phyloP scores from a whole-genome alignment of 495 filamentous ascomycete species.

The Aspergillus cristatus region DNA sequence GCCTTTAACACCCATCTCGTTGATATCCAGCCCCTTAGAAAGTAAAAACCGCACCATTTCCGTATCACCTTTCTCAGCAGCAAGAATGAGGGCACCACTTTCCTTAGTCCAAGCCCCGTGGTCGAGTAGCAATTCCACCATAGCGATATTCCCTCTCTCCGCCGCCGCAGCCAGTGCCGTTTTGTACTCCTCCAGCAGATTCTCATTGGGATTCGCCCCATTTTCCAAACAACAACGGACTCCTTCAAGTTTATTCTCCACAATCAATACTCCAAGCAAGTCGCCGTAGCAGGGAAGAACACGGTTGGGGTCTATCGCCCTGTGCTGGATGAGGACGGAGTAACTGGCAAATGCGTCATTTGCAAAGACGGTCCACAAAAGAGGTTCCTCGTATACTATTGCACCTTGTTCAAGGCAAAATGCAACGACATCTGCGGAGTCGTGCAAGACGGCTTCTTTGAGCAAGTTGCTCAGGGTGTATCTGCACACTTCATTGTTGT shows the following conservation, averaged over 20 bases:
- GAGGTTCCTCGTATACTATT: no score
- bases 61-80: not conserved
- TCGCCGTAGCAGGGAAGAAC: constrained; percentile 1
- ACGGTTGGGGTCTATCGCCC: not conserved
- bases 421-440: no score
- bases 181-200: constrained; percentile 1
- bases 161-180: constrained; percentile 2
- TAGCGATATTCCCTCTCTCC: not conserved
- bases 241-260: not conserved
- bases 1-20: constrained; percentile 3
- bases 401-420: no score
- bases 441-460: no score
- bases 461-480: no score
- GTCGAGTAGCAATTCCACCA: constrained; percentile 1
- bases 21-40: constrained; percentile 7
- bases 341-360: no score
- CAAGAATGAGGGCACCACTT: constrained; percentile 1
- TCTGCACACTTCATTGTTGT: no score
- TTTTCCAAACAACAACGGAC: constrained; percentile 4
- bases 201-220: constrained; percentile 3
- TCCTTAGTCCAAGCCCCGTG: not conserved
- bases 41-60: constrained; percentile 8
- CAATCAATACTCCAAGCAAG: constrained; percentile 1
- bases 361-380: no score
- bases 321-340: constrained; percentile 1